These are phyloP conservation scores for Populus simonii DNA, from an alignment of 345 rosid species.

Conservation along the genomic window DNA sequence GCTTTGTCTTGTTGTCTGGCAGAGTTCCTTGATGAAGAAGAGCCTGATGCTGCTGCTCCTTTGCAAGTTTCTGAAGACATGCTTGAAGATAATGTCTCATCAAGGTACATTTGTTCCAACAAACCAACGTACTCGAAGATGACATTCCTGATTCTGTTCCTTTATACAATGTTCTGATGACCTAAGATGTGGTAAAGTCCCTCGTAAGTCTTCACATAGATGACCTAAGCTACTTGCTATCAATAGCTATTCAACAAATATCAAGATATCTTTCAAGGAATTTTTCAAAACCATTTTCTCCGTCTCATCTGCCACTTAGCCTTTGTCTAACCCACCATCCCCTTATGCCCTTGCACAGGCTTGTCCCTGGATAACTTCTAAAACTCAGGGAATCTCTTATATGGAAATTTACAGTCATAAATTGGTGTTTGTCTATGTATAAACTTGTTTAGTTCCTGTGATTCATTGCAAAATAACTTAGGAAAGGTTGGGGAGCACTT, in stretches of 20 bases:
- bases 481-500: no score
- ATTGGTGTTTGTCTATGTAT: no score
- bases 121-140: not conserved
- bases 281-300: not conserved
- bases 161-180: no score
- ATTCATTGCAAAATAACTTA: no score
- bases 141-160: no score
- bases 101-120: conserved; percentile 48
- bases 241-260: not conserved
- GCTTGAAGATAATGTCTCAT: conserved; percentile 74
- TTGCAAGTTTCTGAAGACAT: conserved; percentile 65
- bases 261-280: not conserved
- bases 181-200: not conserved
- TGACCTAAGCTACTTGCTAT: no score
- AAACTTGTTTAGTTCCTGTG: no score
- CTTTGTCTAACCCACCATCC: not conserved
- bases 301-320: not conserved
- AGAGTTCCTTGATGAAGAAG: conserved; percentile 65
- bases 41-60: conserved; percentile 49
- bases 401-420: no score
- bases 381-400: not conserved
- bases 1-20: conserved; percentile 8
- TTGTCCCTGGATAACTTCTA: not conserved
- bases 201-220: no score
- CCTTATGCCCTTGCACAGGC: not conserved